phyloP scores from a whole-genome alignment of 805 yeast genomes.

The Candida arabinofermentans region DNA sequence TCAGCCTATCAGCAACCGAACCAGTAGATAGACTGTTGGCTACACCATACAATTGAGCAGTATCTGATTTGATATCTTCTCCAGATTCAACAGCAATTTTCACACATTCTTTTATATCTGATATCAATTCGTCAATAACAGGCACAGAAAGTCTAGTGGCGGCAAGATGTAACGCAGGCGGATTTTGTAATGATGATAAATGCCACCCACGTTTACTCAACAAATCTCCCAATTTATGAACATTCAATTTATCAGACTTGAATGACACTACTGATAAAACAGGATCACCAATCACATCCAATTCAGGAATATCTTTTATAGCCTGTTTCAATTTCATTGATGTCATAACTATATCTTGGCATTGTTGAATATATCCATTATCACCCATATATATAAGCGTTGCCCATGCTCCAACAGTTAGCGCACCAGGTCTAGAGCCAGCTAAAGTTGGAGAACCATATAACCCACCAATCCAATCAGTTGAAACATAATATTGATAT shows the following conservation, averaged over 20 bases:
- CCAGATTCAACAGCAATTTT: constrained; percentile 31
- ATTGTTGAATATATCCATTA: constrained; percentile 70
- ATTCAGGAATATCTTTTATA: constrained; percentile 48
- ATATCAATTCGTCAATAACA: constrained; percentile 55
- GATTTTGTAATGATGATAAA: constrained; percentile 78
- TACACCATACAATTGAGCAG: constrained; percentile 91
- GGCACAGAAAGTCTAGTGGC: constrained; percentile 67
- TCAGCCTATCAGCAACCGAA: constrained; percentile 77
- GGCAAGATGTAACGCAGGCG: constrained; percentile 90
- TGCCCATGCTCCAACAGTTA: constrained; percentile 98
- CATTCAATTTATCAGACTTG: constrained; percentile 54
- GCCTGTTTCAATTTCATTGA: constrained; percentile 53
- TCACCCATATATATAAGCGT: constrained; percentile 79
- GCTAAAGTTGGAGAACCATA: constrained; percentile 97
- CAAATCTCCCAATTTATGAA: constrained; percentile 76
- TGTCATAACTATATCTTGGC: constrained; percentile 62
- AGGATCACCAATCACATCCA: constrained; percentile 83
- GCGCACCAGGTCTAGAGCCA: constrained; percentile 95
- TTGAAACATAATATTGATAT: constrained; percentile 77
- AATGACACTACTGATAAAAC: constrained; percentile 78
- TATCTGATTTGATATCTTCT: constrained; percentile 40
- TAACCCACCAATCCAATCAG: constrained; percentile 92
- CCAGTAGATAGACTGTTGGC: constrained; percentile 86
- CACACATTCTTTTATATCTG: constrained; percentile 45
- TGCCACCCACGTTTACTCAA: constrained; percentile 83